Conservation (phyloP, 163 green algal genomes). For the Coccomyxa subellipsoidea region DNA sequence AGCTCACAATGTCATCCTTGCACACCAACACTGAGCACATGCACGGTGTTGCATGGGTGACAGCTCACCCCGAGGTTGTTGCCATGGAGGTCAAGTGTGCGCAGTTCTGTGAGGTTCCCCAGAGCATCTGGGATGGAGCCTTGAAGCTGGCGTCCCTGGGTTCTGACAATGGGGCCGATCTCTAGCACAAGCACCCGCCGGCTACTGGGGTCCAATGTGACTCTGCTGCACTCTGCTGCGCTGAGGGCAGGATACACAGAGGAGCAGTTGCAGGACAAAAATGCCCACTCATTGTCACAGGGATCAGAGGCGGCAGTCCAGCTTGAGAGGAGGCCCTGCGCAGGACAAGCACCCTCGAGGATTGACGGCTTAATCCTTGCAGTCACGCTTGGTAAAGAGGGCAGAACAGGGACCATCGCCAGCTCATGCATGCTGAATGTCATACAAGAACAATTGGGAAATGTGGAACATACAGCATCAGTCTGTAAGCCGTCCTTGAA, state of each 20-base stretch:
- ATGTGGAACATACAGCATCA: neutral
- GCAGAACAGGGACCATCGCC: neutral
- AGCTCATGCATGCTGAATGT: neutral
- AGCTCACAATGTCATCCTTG: neutral
- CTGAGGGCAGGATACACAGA: neutral
- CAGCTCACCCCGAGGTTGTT: neutral
- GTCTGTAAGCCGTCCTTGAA: conserved; percentile 3
- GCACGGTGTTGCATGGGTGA: no score
- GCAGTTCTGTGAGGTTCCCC: conserved; percentile 4
- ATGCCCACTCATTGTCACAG: conserved; percentile 9
- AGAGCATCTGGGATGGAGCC: neutral
- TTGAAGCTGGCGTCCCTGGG: neutral
- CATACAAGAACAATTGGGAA: neutral
- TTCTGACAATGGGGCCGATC: neutral
- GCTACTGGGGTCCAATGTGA: neutral
- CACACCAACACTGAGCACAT: no score
- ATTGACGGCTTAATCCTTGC: no score
- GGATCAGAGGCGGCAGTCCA: neutral
- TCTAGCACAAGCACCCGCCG: conserved; percentile 10
- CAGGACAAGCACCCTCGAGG: no score
- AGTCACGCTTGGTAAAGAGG: no score
- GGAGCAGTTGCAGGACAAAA: conserved; percentile 9
- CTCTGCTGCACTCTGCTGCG: neutral
- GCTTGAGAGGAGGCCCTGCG: neutral
- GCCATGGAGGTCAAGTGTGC: conserved; percentile 10